Evolutionary conservation across 2,329 filamentous ascomycete species (phyloP).

Genomic region (Alternaria ventricosa): DNA sequence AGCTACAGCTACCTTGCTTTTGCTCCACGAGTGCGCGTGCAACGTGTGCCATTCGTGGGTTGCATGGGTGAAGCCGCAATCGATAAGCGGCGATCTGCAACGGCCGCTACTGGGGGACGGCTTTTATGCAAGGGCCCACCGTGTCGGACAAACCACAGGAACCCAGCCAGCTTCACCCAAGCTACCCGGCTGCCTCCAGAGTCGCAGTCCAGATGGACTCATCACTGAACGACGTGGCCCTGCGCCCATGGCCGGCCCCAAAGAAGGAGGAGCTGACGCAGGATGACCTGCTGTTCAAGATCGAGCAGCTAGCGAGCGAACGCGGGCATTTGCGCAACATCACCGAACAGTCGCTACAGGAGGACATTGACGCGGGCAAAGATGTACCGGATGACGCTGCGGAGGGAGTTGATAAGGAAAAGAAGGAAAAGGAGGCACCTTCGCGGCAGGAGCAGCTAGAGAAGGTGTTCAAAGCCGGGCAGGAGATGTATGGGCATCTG

Average conservation of each 20-base stretch:
- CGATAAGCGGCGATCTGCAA: conserved; percentile 19
- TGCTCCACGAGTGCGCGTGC: background rate
- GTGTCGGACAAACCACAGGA: conserved; percentile 12
- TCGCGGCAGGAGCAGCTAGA: conserved; percentile 43
- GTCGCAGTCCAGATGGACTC: conserved; percentile 30
- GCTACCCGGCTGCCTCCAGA: conserved; percentile 1
- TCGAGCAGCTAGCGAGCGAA: conserved; percentile 78
- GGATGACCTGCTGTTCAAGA: conserved; percentile 68
- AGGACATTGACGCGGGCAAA: conserved; percentile 65
- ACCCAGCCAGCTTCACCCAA: conserved; percentile 8
- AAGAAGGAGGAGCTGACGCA: conserved; percentile 60
- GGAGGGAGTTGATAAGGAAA: conserved; percentile 54
- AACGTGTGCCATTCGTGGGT: background rate
- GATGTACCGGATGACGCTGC: conserved; percentile 50
- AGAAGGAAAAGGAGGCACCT: conserved; percentile 46
- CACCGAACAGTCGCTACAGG: conserved; percentile 73
- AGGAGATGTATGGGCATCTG: conserved; percentile 52
- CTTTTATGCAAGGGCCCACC: conserved; percentile 27
- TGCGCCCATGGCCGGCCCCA: conserved; percentile 67
- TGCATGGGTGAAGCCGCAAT: conserved; percentile 12
- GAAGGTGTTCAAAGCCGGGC: conserved; percentile 48
- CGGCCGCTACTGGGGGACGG: conserved; percentile 20
- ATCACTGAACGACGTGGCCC: conserved; percentile 57
- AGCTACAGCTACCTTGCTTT: background rate
- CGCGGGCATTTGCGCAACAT: conserved; percentile 83